Evolutionary conservation across 176 grass and related monocot species (phyloP), one percentile per base, ranked within the genome.

Genomic region (Oryza glaberrima): DNA sequence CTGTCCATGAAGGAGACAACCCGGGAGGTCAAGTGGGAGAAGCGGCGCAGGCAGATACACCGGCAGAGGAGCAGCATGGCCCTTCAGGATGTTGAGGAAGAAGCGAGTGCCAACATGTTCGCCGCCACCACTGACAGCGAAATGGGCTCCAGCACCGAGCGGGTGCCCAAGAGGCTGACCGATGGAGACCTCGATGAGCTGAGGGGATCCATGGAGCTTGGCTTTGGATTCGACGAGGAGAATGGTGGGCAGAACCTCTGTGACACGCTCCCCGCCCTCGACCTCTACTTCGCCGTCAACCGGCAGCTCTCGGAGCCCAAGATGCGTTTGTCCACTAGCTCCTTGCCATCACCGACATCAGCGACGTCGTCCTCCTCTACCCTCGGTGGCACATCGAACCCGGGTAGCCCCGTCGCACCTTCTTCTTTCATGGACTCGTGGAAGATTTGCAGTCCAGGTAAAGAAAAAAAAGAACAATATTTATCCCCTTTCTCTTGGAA

Each of bases 11-110:
- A 87, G 66, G 87, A 92, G 80, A 92, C 84, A 3, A 89, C 76
- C 36, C 46, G 84, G 16, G 87, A 92, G 87, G 77, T 79, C 20
- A 92, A 92, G 58, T 92, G 91, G 91, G 91, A 92, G 80, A 84
- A 78, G 72, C 76, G 84, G 2, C 58, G 87, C 16, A 45, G 81
- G 35, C 91, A 92, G 80, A 89, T 92, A 67, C 80, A 89, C 4
- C 84, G 69, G 0, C 52, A 69, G 66, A 76, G 81, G 78, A 86
- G 88, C 34, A 76, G 13, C 70, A 69, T 34, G 44, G 32, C 75
- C 65, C 13, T 73, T 6, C 65, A 67, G 3, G 89, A 91, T 6
- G 22, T 32, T 2, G 44, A 77, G 6, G 32, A 64, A 5, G 30
- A 56, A 22, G 19, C 5, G 26, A 3, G 3, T 8, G 5, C 14